Evolutionary conservation across 176 grass and related monocot genomes (phyloP).

Genomic region (Stipa capillata): DNA sequence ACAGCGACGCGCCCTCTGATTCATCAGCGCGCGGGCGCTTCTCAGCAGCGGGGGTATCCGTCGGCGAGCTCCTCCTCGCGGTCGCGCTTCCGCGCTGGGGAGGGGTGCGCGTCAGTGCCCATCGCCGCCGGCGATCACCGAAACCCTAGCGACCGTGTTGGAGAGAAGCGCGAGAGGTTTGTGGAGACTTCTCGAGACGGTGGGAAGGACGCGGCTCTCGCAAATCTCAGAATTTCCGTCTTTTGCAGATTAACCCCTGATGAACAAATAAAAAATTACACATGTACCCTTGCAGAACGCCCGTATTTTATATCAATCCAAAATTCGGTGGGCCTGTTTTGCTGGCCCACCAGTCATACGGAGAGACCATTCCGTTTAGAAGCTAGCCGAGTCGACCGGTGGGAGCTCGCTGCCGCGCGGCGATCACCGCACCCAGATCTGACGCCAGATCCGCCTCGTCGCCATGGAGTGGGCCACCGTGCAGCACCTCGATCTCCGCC

Average conservation of each 20-base stretch:
- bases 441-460: slow-evolving; percentile 3
- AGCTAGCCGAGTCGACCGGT: no score
- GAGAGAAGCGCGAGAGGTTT: neutral
- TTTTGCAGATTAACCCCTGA: no score
- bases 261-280: no score
- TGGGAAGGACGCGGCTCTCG: neutral
- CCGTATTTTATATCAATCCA: no score
- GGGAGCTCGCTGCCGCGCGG: neutral
- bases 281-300: no score
- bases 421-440: no score
- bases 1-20: slow-evolving; percentile 12
- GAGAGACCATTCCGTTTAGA: no score
- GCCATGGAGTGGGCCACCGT: slow-evolving; percentile 88
- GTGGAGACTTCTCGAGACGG: neutral
- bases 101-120: neutral
- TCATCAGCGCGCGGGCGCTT: slow-evolving; percentile 30
- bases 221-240: no score
- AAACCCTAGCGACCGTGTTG: neutral
- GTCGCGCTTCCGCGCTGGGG: slow-evolving; percentile 27
- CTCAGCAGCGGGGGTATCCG: neutral
- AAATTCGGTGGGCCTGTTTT: no score
- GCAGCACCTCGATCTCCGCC: slow-evolving; percentile 93
- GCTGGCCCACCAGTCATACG: no score
- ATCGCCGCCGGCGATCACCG: slow-evolving; percentile 5
- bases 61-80: slow-evolving; percentile 12